These are phyloP conservation scores for Jamesozyma spencerorum DNA, from an alignment of 805 yeast species.

Conservation along the genomic window DNA sequence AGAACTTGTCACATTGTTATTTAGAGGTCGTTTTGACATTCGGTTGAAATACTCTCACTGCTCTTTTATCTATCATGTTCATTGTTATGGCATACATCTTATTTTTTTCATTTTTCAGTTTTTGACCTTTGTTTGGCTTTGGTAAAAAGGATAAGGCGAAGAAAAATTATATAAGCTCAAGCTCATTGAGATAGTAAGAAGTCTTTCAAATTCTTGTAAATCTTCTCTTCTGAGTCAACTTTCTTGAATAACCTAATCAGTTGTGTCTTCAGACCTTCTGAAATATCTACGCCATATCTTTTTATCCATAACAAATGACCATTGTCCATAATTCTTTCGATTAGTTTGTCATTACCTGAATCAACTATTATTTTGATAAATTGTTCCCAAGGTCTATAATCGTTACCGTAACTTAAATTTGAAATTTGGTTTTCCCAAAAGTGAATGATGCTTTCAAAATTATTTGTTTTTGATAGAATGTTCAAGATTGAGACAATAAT, in stretches of 20 bases:
- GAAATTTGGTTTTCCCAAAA: constrained; percentile 20
- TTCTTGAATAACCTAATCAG: constrained; percentile 10
- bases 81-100: too few species aligned
- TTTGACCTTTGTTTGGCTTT: too few species aligned
- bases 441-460: constrained; percentile 17
- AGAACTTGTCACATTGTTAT: not conserved
- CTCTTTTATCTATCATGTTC: too few species aligned
- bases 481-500: constrained; percentile 14
- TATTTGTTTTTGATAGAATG: constrained; percentile 11
- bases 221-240: constrained; percentile 3
- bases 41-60: too few species aligned
- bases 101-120: too few species aligned
- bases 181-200: not conserved
- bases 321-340: constrained; percentile 12
- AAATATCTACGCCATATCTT: constrained; percentile 16
- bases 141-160: too few species aligned
- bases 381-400: constrained; percentile 22
- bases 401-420: constrained; percentile 9
- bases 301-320: constrained; percentile 22
- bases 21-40: too few species aligned
- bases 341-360: constrained; percentile 11
- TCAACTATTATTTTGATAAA: constrained; percentile 14
- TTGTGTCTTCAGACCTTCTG: constrained; percentile 10
- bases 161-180: too few species aligned
- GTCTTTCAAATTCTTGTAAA: not conserved